Percentiles rank a stretch among this genome's conserved stretches.
These are phyloP conservation scores for Herpetospermum pedunculosum DNA, from an alignment of 306 rosid species.

Conservation along the genomic window DNA sequence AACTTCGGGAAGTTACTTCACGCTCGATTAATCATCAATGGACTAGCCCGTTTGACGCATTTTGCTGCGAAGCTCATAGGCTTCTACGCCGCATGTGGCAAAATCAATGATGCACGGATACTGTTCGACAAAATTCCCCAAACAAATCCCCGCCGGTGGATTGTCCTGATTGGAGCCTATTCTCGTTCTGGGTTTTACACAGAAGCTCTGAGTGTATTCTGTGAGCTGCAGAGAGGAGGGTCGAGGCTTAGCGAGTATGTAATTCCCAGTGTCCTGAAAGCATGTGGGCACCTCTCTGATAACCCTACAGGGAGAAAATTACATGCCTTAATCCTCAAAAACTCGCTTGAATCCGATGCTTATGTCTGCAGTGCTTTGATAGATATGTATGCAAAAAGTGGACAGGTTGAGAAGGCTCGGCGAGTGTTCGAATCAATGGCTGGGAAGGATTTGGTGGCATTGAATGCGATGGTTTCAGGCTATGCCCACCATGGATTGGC, in stretches of 20 bases:
- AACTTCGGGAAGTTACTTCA: constrained; percentile 51
- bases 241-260: constrained; percentile 30
- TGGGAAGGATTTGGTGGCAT: constrained; percentile 58
- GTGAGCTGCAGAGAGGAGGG: constrained; percentile 39
- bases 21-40: constrained; percentile 51
- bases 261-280: constrained; percentile 77
- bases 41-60: constrained; percentile 31
- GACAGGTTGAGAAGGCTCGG: constrained; percentile 33
- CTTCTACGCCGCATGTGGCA: constrained; percentile 40
- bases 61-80: constrained; percentile 52
- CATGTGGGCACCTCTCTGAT: constrained; percentile 54
- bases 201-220: constrained; percentile 36
- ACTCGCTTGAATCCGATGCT: constrained; percentile 44
- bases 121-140: constrained; percentile 66
- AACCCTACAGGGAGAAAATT: constrained; percentile 34
- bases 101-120: constrained; percentile 34
- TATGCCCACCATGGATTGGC: constrained; percentile 49
- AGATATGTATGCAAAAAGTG: constrained; percentile 66
- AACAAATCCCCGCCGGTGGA: constrained; percentile 56
- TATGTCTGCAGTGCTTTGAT: constrained; percentile 54
- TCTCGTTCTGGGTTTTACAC: constrained; percentile 47
- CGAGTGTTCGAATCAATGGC: constrained; percentile 45
- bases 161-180: constrained; percentile 45
- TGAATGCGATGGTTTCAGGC: constrained; percentile 75
- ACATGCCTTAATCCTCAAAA: constrained; percentile 41